These are phyloP conservation scores for Umbelopsis sp. DNA, from an alignment of 192 early-diverging fungal genomes.

Conservation along the genomic window DNA sequence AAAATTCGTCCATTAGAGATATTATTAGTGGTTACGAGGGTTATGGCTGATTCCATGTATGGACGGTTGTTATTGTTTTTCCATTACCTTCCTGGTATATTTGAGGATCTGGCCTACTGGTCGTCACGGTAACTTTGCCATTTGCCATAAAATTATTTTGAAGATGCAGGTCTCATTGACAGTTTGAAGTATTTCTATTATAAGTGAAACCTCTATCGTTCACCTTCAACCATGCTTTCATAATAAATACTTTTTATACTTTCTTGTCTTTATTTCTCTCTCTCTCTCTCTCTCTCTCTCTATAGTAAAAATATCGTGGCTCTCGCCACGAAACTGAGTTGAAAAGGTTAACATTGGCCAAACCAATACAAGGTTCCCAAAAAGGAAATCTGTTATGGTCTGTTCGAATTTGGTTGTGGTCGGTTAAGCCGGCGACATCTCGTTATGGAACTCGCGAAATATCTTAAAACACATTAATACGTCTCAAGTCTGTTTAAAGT, in stretches of 20 bases:
- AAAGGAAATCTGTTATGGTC: slow-evolving; percentile 19
- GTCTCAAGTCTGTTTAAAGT: too few relatives aligned
- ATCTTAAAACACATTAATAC: background rate
- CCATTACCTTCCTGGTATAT: slow-evolving; percentile 17
- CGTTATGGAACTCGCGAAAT: background rate
- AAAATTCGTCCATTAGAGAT: background rate
- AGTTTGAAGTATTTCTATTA: background rate
- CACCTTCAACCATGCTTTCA: too few relatives aligned
- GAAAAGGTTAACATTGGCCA: slow-evolving; percentile 8
- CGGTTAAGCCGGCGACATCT: background rate
- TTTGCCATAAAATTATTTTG: background rate
- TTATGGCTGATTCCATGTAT: slow-evolving; percentile 16
- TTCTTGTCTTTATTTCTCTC: background rate
- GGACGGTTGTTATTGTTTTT: slow-evolving; percentile 31
- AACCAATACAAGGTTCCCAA: background rate
- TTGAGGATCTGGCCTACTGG: background rate
- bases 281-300: background rate
- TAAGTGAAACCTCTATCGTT: too few relatives aligned
- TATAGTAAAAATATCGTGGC: background rate
- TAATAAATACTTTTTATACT: too few relatives aligned
- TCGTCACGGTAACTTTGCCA: background rate
- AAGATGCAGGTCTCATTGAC: background rate
- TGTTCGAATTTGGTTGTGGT: slow-evolving; percentile 8
- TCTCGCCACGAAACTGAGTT: background rate
- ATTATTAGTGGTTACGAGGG: background rate